Evolutionary conservation across 768 basidiomycete species (phyloP).

Genomic region (Podaxis carcinomalis): DNA sequence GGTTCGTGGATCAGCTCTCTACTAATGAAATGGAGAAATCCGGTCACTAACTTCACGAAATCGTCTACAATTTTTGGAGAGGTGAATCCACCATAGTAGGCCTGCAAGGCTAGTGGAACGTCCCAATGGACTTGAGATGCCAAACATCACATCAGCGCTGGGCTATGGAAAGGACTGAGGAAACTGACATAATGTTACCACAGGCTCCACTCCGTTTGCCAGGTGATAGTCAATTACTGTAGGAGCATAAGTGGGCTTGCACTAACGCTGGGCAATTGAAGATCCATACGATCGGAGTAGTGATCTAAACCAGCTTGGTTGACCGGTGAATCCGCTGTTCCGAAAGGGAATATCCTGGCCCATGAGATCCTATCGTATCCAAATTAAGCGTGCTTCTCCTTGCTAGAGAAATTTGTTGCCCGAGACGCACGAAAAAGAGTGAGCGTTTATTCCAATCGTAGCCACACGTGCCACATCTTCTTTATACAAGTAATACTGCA

Average conservation of each 20-base stretch:
- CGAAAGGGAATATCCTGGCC: constrained; percentile 49
- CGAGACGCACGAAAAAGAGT: constrained; percentile 43
- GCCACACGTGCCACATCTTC: constrained; percentile 46
- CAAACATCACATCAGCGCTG: background rate
- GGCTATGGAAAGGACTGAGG: background rate
- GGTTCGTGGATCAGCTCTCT: background rate
- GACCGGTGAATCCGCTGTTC: constrained; percentile 43
- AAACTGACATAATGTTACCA: constrained; percentile 44
- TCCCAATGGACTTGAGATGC: constrained; percentile 42
- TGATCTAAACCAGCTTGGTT: constrained; percentile 43
- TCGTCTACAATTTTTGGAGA: constrained; percentile 42
- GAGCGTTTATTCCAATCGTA: constrained; percentile 46
- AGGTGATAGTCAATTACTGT: constrained; percentile 44
- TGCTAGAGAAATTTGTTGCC: background rate
- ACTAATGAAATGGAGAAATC: background rate
- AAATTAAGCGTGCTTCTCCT: background rate
- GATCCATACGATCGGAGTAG: constrained; percentile 36
- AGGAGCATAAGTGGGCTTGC: background rate
- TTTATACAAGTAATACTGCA: constrained; percentile 51
- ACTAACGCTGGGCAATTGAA: background rate
- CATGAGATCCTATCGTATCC: constrained; percentile 38
- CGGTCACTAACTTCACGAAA: constrained; percentile 35
- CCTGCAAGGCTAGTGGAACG: constrained; percentile 39
- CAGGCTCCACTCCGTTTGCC: constrained; percentile 36
- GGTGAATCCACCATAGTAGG: constrained; percentile 47